Evolutionary conservation across 2,329 filamentous ascomycete genomes (phyloP), one percentile per base, ranked within the genome.

Genomic region (Ophiocordyceps sinensis): DNA sequence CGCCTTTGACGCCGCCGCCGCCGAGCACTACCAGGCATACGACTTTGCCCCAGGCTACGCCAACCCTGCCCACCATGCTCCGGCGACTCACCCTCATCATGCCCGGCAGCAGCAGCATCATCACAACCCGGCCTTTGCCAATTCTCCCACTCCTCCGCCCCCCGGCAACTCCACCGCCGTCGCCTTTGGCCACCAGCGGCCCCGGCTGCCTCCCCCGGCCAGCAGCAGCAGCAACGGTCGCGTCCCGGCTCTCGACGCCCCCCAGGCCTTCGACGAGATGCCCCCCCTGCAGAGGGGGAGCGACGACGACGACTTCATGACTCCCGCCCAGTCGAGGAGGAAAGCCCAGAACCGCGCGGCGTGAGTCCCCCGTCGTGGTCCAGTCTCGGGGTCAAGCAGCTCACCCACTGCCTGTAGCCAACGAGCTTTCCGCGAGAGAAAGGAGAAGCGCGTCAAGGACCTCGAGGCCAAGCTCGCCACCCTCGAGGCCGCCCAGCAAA

Each of bases 391-490:
- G 5, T 31, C 30, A 31, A 31, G 5, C n/a, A n/a, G n/a, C n/a
- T 11, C 30, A 11, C 32, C 19, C 15, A 14, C 9, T 9, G 28
- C 26, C 15, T 30, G 26, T 47, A 95, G 89, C 38, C 91, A 96
- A 71, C 82, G 89, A 52, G 89, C 91, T 28, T 96, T 96, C 61
- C 85, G 89, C 45, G 89, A 96, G 62, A 82, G 89, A 51, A 96
- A 96, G 62, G 89, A 96, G 60, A 82, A 80, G 43, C 88, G 94
- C 55, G 87, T 96, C 47, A 88, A 88, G 59, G 87, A 96, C 45
- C 79, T 96, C 21, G 88, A 96, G 62, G 75, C 78, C 43, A 91
- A 94, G 58, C 77, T 96, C 26, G 80, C 76, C 39, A 71, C 68
- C 38, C 76, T 95, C 28, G 82, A 94, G 56, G 77, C 79, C 44